phyloP scores from a whole-genome alignment of 306 rosid species.

The Hippophae rhamnoides region DNA sequence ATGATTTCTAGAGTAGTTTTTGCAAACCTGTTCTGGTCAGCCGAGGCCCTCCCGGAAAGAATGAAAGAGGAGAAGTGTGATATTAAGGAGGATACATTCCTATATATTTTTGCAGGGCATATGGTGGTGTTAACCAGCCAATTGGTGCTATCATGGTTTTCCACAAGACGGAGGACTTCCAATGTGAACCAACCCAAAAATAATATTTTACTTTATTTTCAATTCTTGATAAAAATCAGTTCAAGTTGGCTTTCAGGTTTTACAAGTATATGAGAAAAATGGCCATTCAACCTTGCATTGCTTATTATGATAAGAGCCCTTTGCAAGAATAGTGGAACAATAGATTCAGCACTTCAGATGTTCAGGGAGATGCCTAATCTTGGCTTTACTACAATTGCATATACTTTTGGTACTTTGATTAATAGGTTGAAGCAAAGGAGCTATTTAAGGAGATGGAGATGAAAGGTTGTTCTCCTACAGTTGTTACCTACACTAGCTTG shows the following conservation, averaged over 20 bases:
- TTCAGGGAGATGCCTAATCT: constrained; percentile 69
- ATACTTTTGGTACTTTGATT: constrained; percentile 82
- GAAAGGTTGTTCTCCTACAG: constrained; percentile 55
- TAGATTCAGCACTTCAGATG: constrained; percentile 54
- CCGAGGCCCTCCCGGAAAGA: constrained; percentile 59
- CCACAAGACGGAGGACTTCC: constrained; percentile 54
- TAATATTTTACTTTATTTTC: constrained; percentile 52
- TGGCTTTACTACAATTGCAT: constrained; percentile 72
- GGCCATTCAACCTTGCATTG: constrained; percentile 50
- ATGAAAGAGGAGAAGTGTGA: constrained; percentile 70
- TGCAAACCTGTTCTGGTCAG: constrained; percentile 62
- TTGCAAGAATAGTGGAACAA: constrained; percentile 59
- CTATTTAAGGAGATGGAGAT: constrained; percentile 62
- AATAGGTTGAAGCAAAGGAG: constrained; percentile 73
- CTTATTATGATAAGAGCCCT: constrained; percentile 77
- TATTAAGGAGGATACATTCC: constrained; percentile 47
- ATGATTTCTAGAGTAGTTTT: constrained; percentile 55
- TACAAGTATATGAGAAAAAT: constrained; percentile 61
- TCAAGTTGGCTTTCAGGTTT: constrained; percentile 53
- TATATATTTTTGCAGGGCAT: constrained; percentile 61
- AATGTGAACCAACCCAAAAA: constrained; percentile 46
- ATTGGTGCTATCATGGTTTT: constrained; percentile 66
- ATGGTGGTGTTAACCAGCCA: constrained; percentile 68
- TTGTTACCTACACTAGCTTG: constrained; percentile 67
- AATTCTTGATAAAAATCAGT: constrained; percentile 77